Evolutionary conservation across 2,329 filamentous ascomycete genomes (phyloP).

Genomic region (Phialocephala sp.): DNA sequence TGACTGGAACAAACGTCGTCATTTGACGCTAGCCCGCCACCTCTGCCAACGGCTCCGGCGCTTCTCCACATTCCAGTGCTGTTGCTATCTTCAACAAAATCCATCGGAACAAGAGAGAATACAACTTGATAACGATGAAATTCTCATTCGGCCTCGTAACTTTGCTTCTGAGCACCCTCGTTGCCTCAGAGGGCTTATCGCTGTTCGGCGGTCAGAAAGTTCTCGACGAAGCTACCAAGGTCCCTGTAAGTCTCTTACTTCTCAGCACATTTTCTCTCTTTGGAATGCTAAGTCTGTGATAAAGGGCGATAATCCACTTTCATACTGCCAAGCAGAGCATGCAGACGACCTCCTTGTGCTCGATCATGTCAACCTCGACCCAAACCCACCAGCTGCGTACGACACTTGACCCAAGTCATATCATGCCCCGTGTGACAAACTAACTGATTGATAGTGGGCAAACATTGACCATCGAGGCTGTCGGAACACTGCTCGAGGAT

Average conservation of each 20-base stretch:
- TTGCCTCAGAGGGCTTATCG: constrained; percentile 50
- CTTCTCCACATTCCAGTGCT: not conserved
- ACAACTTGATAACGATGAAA: constrained; percentile 39
- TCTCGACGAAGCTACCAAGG: constrained; percentile 51
- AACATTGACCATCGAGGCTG: constrained; percentile 78
- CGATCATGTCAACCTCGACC: constrained; percentile 77
- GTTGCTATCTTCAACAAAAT: not conserved
- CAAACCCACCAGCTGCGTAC: constrained; percentile 88
- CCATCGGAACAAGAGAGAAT: not conserved
- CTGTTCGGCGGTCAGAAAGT: constrained; percentile 55
- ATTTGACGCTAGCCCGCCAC: not conserved
- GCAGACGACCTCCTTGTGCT: constrained; percentile 75
- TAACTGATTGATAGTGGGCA: constrained; percentile 64
- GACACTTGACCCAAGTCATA: constrained; percentile 46
- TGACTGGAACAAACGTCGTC: not conserved
- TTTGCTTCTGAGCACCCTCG: constrained; percentile 39
- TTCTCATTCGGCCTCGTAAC: constrained; percentile 37
- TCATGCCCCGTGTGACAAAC: constrained; percentile 26
- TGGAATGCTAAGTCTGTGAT: not conserved
- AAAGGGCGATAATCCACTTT: constrained; percentile 76
- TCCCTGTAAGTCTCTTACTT: constrained; percentile 46
- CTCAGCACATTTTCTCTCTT: not conserved
- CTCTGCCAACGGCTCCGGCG: constrained; percentile 5
- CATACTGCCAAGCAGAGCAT: constrained; percentile 73
- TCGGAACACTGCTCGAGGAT: constrained; percentile 72